These are phyloP conservation scores for Rhododendron griersonianum DNA, from an alignment of 148 eudicot species.

Conservation along the genomic window DNA sequence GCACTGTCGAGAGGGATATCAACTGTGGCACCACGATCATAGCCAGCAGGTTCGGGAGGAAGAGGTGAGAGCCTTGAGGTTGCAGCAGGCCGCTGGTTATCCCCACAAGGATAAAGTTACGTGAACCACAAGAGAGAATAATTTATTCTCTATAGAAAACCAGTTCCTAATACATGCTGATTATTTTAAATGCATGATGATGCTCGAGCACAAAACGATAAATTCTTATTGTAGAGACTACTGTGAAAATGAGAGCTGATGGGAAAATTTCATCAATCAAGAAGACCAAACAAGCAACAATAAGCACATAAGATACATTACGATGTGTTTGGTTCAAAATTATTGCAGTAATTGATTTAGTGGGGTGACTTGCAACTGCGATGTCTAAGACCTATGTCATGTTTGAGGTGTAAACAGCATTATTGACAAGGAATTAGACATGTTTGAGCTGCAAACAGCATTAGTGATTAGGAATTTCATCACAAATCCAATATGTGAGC, in stretches of 20 bases:
- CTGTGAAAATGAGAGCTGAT: neutral
- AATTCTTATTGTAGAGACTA: neutral
- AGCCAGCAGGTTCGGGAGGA: constrained; percentile 72
- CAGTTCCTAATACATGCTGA: neutral
- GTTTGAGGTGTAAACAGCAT: neutral
- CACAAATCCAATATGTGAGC: neutral
- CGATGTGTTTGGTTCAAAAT: neutral
- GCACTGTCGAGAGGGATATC: constrained; percentile 61
- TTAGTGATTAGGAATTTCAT: neutral
- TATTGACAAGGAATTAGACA: neutral
- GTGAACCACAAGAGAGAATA: neutral
- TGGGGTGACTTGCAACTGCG: neutral
- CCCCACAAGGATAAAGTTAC: constrained; percentile 10
- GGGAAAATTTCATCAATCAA: neutral
- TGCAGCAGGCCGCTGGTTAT: constrained; percentile 42
- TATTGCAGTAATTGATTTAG: neutral
- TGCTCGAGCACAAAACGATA: neutral
- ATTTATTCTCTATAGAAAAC: neutral
- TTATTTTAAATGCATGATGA: neutral
- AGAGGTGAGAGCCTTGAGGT: constrained; percentile 55
- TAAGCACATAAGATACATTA: neutral
- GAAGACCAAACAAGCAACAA: neutral
- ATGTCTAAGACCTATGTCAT: neutral
- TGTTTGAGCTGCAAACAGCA: neutral
- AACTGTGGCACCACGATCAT: constrained; percentile 55